Base-by-base conservation (phyloP, 2,329 filamentous ascomycete genomes). In the Clarireedia monteithiana region DNA sequence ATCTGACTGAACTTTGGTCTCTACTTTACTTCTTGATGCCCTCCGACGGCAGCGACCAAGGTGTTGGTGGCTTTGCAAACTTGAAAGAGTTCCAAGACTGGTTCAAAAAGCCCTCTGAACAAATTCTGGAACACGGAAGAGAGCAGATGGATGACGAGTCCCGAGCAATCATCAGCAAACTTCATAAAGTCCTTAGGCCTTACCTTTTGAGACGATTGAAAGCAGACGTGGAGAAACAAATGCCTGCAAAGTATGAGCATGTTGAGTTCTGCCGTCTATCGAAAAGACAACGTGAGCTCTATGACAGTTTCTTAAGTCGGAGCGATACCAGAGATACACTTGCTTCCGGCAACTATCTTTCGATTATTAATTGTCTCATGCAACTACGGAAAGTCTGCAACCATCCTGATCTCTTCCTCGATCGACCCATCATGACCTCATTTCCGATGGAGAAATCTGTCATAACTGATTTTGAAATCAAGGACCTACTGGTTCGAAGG, bases 361-460 rank as follows among this genome's bases (percentile, higher is more conserved):
- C 91, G 17, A 96, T 99, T 69, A 97, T 97, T 73, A 96, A 96
- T 69, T 97, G 95, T 71, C 75, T 99, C 51, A 96, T 99, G 91
- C 94, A 96, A 69, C 77, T 99, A 53, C 85, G 94, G 49, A 96
- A 97, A 70, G 95, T 99, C 51, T 99, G 94, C 78, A 99, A 99
- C 64, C 94, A 99, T 68, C 95, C 94, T 0, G 94, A 99, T 72
- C 78, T 99, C 7, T 99, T 99, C 66, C 88, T 97, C 63, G 95
- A 95, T 58, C 84, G 94, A 15, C 91, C 91, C 1, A 97, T 99
- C 66, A 94, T 95, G 73, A 99, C 92, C 0, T 97, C 94, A 1
- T 95, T 96, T 70, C 89, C 91, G 3, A 95, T 97, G 87, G 78
- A 82, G 26, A 86, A 79, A 60, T 95, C 91, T 2, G 84, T 90